Percentiles rank a stretch among this genome's conserved stretches.
phyloP scores from a whole-genome alignment of 306 rosid species.

The Alnus glutinosa region DNA sequence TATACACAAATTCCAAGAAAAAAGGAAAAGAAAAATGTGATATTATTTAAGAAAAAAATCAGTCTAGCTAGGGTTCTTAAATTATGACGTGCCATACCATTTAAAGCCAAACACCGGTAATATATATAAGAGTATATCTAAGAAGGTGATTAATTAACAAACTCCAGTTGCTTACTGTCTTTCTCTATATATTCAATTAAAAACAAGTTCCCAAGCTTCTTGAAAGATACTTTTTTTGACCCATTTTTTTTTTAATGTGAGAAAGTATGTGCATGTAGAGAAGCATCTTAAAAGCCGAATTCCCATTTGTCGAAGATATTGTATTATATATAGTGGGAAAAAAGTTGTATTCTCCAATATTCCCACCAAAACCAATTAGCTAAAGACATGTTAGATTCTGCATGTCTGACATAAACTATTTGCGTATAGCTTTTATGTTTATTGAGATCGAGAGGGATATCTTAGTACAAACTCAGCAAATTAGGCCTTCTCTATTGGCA shows the following conservation, averaged over 20 bases:
- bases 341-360: conserved; percentile 42
- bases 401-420: conserved; percentile 13
- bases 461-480: conserved; percentile 25
- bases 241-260: conserved; percentile 3
- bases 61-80: not conserved
- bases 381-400: conserved; percentile 49
- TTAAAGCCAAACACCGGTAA: not conserved
- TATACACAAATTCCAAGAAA: no score
- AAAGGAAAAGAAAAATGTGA: not conserved
- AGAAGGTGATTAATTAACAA: not conserved
- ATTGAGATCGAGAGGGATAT: conserved; percentile 19
- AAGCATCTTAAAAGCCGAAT: conserved; percentile 62
- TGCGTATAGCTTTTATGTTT: not conserved
- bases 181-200: conserved; percentile 11
- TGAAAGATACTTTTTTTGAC: conserved; percentile 12
- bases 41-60: not conserved
- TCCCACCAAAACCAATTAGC: conserved; percentile 39
- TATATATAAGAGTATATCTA: not conserved
- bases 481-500: conserved; percentile 25
- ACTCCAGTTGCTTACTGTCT: not conserved
- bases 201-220: not conserved
- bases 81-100: not conserved
- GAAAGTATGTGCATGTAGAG: conserved; percentile 42
- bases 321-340: conserved; percentile 32
- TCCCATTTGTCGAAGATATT: conserved; percentile 63